Percentiles rank a stretch among this genome's conserved stretches.
Conservation (phyloP, 257 asterid genomes). For the Solanum sejunctum region DNA sequence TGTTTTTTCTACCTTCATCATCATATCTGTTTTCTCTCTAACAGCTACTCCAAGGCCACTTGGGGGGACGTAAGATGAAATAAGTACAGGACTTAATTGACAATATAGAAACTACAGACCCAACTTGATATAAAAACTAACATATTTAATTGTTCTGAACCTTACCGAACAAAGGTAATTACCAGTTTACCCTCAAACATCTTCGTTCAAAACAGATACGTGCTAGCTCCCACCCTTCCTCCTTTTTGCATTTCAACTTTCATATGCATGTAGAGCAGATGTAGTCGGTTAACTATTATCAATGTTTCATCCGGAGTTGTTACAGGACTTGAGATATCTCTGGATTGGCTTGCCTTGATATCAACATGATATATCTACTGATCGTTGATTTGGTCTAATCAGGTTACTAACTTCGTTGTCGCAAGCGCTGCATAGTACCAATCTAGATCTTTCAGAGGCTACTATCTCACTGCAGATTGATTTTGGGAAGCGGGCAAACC, state of each 20-base stretch:
- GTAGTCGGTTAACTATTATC: background rate
- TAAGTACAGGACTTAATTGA: background rate
- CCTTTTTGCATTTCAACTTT: background rate
- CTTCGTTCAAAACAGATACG: no score
- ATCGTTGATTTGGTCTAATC: constrained; percentile 6
- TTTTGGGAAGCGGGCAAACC: constrained; percentile 64
- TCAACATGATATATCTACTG: background rate
- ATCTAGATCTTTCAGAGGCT: constrained; percentile 84
- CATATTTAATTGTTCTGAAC: no score
- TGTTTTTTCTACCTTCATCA: no score
- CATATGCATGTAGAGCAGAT: background rate
- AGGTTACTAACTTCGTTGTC: constrained; percentile 75
- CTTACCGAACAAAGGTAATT: no score
- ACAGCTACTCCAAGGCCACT: background rate
- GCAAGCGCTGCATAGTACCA: constrained; percentile 75
- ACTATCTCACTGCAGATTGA: constrained; percentile 73
- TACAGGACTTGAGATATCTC: background rate
- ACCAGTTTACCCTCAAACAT: no score
- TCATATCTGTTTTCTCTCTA: no score
- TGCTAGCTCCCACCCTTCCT: background rate
- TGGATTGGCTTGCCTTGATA: background rate
- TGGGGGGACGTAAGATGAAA: no score
- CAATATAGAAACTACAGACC: no score
- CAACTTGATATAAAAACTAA: no score
- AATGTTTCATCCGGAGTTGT: background rate